phyloP scores from a whole-genome alignment of 73 alveolate genomes.

The Paramecium biaurelia region DNA sequence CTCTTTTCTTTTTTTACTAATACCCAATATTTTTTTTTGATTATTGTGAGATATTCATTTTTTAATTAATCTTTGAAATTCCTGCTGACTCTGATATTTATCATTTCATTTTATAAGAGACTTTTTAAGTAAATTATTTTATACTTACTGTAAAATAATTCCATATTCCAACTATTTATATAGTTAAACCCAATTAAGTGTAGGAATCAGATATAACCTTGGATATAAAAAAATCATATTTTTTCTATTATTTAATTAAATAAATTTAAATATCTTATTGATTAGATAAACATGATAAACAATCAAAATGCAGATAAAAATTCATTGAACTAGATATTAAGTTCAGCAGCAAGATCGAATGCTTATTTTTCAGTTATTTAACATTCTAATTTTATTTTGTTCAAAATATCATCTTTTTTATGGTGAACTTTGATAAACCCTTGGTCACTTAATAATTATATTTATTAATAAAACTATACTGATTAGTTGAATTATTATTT shows the following conservation, averaged over 20 bases:
- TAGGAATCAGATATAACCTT: background rate
- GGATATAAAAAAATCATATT: background rate
- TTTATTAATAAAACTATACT: background rate
- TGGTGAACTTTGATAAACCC: background rate
- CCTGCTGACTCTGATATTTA: background rate
- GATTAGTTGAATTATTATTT: background rate
- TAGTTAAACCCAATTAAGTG: background rate
- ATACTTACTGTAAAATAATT: background rate
- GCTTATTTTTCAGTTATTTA: constrained; percentile 25
- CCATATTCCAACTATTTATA: background rate
- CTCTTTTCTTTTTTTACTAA: too few species aligned
- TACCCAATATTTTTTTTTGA: too few species aligned
- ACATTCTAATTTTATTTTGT: constrained; percentile 30
- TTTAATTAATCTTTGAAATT: too few species aligned
- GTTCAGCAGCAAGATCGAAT: background rate
- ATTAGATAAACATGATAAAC: background rate
- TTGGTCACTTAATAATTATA: background rate
- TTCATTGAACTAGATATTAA: background rate
- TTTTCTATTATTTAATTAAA: background rate
- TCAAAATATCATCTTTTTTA: background rate
- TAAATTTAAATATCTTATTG: background rate
- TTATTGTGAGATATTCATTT: too few species aligned
- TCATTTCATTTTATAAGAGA: background rate
- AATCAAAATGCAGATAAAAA: background rate
- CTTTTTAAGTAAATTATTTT: background rate